Percentiles rank a stretch among this genome's conserved stretches.
These are phyloP conservation scores for Cercospora nicotianae DNA, from an alignment of 2,329 filamentous ascomycete species.

Conservation along the genomic window DNA sequence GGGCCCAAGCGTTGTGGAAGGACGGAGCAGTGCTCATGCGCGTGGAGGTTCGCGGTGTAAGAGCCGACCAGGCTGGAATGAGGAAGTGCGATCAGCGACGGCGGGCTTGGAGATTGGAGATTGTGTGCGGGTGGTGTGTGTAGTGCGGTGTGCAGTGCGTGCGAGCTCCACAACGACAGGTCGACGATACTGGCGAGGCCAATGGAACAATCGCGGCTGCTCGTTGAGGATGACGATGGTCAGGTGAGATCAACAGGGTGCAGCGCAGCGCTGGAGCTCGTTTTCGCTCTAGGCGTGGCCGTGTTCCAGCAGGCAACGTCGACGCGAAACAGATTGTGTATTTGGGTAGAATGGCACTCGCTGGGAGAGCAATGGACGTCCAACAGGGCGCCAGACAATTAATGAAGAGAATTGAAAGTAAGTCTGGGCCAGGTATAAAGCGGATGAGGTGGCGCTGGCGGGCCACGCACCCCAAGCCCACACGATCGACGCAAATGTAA, in stretches of 20 bases:
- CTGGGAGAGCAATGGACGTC: not conserved
- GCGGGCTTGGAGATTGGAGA: not conserved
- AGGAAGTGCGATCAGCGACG: not conserved
- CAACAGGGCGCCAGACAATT: not conserved
- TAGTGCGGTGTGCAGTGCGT: not conserved
- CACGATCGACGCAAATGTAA: slow-evolving; percentile 4
- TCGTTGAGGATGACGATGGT: slow-evolving; percentile 15
- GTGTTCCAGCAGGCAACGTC: not conserved
- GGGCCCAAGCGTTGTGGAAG: slow-evolving; percentile 22
- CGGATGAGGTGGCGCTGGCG: slow-evolving; percentile 2
- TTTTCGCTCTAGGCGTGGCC: not conserved
- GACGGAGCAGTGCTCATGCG: slow-evolving; percentile 29
- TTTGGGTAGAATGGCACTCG: not conserved
- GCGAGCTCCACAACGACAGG: not conserved
- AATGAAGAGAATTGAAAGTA: not conserved
- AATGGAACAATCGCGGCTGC: slow-evolving; percentile 15
- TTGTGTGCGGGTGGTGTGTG: not conserved
- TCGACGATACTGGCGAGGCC: slow-evolving; percentile 1
- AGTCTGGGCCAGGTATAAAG: not conserved
- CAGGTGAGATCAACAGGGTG: slow-evolving; percentile 4
- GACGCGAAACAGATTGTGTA: not conserved
- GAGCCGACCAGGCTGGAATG: slow-evolving; percentile 35
- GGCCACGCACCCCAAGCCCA: not conserved
- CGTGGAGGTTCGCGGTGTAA: slow-evolving; percentile 14
- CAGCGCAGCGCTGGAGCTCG: not conserved